Conservation (phyloP, 176 grass and related monocot species). For the Leersia perrieri region DNA sequence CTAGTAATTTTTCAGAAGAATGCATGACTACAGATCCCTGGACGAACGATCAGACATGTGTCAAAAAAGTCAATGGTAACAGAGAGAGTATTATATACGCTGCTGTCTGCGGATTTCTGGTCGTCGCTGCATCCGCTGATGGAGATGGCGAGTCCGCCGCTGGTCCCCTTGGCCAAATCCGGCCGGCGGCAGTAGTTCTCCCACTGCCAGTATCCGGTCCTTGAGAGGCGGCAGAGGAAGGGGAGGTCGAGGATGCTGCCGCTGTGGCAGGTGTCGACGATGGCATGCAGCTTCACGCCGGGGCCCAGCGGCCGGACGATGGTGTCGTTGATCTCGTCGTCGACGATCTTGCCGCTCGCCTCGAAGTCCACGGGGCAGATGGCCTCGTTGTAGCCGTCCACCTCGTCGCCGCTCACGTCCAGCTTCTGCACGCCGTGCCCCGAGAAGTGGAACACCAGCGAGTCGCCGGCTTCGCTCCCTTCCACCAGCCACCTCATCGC, state of each 20-base stretch:
- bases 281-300: conserved; percentile 78
- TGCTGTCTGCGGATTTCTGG: conserved; percentile 42
- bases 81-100: conserved; percentile 2
- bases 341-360: conserved; percentile 46
- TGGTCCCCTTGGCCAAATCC: conserved; percentile 42
- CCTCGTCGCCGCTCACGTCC: conserved; percentile 66
- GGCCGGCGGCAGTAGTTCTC: conserved; percentile 49
- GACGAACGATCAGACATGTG: too few species aligned
- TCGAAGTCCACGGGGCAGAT: conserved; percentile 85
- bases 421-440: conserved; percentile 91
- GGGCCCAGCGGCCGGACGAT: conserved; percentile 47
- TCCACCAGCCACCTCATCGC: conserved; percentile 86
- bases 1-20: neutral
- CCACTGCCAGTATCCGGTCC: conserved; percentile 78
- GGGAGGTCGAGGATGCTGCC: conserved; percentile 85
- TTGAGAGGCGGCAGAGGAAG: conserved; percentile 78
- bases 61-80: too few species aligned
- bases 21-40: too few species aligned
- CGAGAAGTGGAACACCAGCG: conserved; percentile 93
- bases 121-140: conserved; percentile 71
- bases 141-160: conserved; percentile 70
- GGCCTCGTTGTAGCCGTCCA: conserved; percentile 86
- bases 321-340: conserved; percentile 60
- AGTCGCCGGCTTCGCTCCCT: conserved; percentile 46
- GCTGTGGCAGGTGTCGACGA: conserved; percentile 91